Evolutionary conservation across 108 stramenopile species (phyloP).

Genomic region (Conticribra weissflogii): DNA sequence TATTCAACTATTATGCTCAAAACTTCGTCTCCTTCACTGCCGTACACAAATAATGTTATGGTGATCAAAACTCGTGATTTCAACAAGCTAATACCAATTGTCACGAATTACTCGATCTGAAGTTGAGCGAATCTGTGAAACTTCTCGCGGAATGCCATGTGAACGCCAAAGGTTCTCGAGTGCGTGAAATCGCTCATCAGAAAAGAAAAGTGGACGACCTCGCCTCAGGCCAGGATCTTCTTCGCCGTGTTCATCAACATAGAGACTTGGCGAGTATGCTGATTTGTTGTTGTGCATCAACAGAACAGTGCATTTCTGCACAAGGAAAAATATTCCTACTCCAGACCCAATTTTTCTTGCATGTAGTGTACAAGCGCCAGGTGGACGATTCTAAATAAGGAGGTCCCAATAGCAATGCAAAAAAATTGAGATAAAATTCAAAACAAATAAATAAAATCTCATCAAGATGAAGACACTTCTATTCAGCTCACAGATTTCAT

Average conservation of each 20-base stretch:
- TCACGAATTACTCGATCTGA: conserved; percentile 91
- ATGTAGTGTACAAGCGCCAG: conserved; percentile 88
- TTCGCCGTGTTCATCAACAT: conserved; percentile 94
- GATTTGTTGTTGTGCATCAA: conserved; percentile 93
- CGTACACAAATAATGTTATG: too few relatives aligned
- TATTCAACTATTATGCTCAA: too few relatives aligned
- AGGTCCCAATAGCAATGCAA: too few relatives aligned
- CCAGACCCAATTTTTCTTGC: conserved; percentile 85
- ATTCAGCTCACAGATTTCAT: conserved; percentile 42
- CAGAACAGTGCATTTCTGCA: conserved; percentile 91
- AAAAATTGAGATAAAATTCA: too few relatives aligned
- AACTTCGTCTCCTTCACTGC: too few relatives aligned
- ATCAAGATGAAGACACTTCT: background rate
- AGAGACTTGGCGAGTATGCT: conserved; percentile 89
- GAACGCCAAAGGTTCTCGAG: conserved; percentile 82
- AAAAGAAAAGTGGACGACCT: conserved; percentile 88
- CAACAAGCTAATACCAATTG: conserved; percentile 82
- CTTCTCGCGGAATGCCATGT: conserved; percentile 88
- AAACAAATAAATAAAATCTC: background rate
- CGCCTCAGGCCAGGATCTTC: conserved; percentile 88
- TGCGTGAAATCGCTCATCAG: conserved; percentile 76
- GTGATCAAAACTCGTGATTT: too few relatives aligned
- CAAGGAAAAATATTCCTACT: conserved; percentile 90
- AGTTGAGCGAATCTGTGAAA: conserved; percentile 88
- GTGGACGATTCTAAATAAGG: conserved; percentile 49